Evolutionary conservation across 2,329 filamentous ascomycete species (phyloP).

Genomic region (Immersiporthe knoxdaviesiana): DNA sequence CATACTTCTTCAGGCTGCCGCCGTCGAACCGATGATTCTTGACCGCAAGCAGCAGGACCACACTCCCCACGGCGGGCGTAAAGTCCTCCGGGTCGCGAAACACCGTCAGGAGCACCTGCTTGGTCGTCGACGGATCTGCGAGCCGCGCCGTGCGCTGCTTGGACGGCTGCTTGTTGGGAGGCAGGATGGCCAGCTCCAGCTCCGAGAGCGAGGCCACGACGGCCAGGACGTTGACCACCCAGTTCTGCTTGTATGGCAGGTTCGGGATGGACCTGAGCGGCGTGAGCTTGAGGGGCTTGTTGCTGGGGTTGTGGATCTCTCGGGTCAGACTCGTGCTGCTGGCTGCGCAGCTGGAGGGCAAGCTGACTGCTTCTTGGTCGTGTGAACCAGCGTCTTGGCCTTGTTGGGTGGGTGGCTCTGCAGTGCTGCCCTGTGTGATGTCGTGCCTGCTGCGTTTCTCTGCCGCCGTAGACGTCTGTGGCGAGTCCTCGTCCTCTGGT

Average conservation of each 20-base stretch:
- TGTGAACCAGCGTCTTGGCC: slow-evolving; percentile 16
- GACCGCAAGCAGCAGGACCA: slow-evolving; percentile 56
- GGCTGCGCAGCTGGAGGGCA: slow-evolving; percentile 15
- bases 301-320: slow-evolving; percentile 44
- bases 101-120: slow-evolving; percentile 57
- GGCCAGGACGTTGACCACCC: slow-evolving; percentile 59
- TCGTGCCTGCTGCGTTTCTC: background rate
- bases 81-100: slow-evolving; percentile 58
- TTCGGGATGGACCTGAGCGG: slow-evolving; percentile 52
- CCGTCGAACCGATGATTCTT: slow-evolving; percentile 62
- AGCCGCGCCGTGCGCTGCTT: slow-evolving; percentile 57
- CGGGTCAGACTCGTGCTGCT: slow-evolving; percentile 37
- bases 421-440: background rate
- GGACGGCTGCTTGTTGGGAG: slow-evolving; percentile 41
- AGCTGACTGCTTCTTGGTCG: slow-evolving; percentile 13
- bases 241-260: slow-evolving; percentile 61
- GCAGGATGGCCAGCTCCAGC: slow-evolving; percentile 53
- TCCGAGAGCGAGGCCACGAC: slow-evolving; percentile 52
- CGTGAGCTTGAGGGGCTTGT: slow-evolving; percentile 55
- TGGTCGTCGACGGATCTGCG: slow-evolving; percentile 54
- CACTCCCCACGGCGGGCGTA: slow-evolving; percentile 49
- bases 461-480: background rate
- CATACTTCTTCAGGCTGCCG: slow-evolving; percentile 48
- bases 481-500: background rate
- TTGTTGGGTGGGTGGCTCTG: slow-evolving; percentile 19